Conservation (phyloP, 495 filamentous ascomycete species). For the Zalerion maritima region DNA sequence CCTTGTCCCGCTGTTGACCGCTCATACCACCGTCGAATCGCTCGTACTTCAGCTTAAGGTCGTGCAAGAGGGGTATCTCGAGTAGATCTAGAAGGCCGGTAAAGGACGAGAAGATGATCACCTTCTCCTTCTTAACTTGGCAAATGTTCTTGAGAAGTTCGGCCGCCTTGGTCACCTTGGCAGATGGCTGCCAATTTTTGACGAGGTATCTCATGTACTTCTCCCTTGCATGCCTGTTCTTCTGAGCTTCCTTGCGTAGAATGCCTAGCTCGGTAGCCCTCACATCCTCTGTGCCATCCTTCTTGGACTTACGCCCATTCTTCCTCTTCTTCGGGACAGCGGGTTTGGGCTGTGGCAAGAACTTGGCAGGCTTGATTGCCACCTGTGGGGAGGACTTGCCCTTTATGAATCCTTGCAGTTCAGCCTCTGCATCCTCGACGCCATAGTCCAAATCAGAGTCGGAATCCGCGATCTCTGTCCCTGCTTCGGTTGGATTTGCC, state of each 20-base stretch:
- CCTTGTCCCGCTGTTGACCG: constrained; percentile 47
- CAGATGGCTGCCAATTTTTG: constrained; percentile 55
- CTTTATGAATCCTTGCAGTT: constrained; percentile 1
- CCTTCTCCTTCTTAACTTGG: constrained; percentile 68
- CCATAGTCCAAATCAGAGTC: too few relatives aligned
- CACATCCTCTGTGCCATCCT: constrained; percentile 9
- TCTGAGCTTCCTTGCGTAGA: constrained; percentile 39
- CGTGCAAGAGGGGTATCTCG: constrained; percentile 65
- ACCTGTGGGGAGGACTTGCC: background rate
- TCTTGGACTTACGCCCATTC: constrained; percentile 12
- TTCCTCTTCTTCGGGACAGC: constrained; percentile 8
- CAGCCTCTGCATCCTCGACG: constrained; percentile 3
- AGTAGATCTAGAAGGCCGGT: constrained; percentile 85
- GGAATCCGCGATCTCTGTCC: too few relatives aligned
- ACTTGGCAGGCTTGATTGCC: constrained; percentile 1
- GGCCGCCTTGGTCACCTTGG: constrained; percentile 64
- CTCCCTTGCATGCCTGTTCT: constrained; percentile 45
- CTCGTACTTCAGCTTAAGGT: constrained; percentile 40
- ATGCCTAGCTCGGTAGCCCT: constrained; percentile 13
- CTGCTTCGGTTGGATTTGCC: too few relatives aligned
- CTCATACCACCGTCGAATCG: constrained; percentile 86
- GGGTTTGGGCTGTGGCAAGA: too few relatives aligned
- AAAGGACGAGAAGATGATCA: constrained; percentile 87
- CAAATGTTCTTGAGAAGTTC: constrained; percentile 42
- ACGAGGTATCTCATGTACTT: constrained; percentile 51